Evolutionary conservation across 441 rosid genomes (phyloP), one percentile per base, ranked within the genome.

Genomic region (Erysimum pusillum): DNA sequence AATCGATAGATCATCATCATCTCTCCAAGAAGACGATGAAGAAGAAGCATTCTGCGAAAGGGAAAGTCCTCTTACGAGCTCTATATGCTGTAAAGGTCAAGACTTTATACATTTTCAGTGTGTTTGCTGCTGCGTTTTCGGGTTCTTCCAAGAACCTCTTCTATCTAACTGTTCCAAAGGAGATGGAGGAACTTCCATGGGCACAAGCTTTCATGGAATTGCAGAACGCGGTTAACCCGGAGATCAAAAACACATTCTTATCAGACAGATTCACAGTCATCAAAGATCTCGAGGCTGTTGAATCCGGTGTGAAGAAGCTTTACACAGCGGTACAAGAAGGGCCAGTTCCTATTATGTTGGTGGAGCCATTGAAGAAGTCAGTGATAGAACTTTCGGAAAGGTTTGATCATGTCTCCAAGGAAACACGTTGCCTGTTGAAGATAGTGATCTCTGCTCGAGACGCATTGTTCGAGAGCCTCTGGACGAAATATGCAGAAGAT

Each of bases 21-120:
- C 82, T 89, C 77, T 97, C 96, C 31, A 93, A 93, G 90, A 91
- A 84, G 91, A 95, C 85, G n/a, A n/a, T n/a, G n/a, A n/a, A n/a
- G n/a, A n/a, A n/a, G n/a, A n/a, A n/a, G n/a, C n/a, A n/a, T n/a
- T 90, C 96, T n/a, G 79, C 91, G 20, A 89, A 91, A 77, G 99
- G 95, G 9, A 90, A 95, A 83, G 96, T 92, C 34, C 69, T 95
- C 85, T 89, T 90, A 97, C 89, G 86, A 1, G 98, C 98, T 25
- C 75, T 95, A 79, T 90, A 86, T 39, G 98, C 97, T 46, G 97
- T 90, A 35, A 95, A 92, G 86, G 97, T 90, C 68, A 83, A 82
- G 73, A 92, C 97, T 32, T 64, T 90, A 15, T 93, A 88, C 68
- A 80, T 91, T 6, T 91, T 88, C 46, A 81, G 92, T 63, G 85